Evolutionary conservation across 1,284 basidiomycete species (phyloP).

Genomic region (Leccinum ponderosum): DNA sequence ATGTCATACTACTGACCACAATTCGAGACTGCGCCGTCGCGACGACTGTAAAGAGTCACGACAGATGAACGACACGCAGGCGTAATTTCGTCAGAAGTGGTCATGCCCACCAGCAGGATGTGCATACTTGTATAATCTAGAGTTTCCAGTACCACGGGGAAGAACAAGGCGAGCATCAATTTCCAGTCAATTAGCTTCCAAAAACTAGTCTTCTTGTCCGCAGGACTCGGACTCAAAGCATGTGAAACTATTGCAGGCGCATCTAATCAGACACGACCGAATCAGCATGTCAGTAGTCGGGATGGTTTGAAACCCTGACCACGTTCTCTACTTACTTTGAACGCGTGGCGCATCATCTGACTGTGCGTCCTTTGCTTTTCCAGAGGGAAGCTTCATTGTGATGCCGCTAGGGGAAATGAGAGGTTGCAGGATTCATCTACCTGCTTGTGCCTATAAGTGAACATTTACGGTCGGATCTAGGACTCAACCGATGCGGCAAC

Average conservation of each 20-base stretch:
- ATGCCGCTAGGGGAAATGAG: neutral
- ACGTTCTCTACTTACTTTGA: conserved; percentile 15
- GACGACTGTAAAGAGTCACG: conserved; percentile 38
- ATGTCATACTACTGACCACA: conserved; percentile 36
- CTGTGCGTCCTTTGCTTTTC: conserved; percentile 1
- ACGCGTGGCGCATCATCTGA: neutral
- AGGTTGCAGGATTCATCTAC: neutral
- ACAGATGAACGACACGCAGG: neutral
- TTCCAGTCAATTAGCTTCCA: conserved; percentile 30
- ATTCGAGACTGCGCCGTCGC: conserved; percentile 55
- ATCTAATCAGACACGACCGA: neutral
- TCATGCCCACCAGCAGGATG: neutral
- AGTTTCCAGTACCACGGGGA: conserved; percentile 35
- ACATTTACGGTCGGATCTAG: neutral
- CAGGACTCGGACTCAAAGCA: neutral
- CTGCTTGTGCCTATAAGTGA: neutral
- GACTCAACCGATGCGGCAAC: neutral
- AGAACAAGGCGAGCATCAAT: conserved; percentile 29
- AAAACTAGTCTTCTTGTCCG: conserved; percentile 16
- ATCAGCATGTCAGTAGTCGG: conserved; percentile 1
- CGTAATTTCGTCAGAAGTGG: neutral
- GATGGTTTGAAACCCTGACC: neutral
- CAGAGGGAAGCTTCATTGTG: conserved; percentile 15
- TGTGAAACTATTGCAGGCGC: neutral
- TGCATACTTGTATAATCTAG: conserved; percentile 45